These are phyloP conservation scores for Cercospora citrullina DNA, from an alignment of 2,329 filamentous ascomycete genomes.

Conservation along the genomic window DNA sequence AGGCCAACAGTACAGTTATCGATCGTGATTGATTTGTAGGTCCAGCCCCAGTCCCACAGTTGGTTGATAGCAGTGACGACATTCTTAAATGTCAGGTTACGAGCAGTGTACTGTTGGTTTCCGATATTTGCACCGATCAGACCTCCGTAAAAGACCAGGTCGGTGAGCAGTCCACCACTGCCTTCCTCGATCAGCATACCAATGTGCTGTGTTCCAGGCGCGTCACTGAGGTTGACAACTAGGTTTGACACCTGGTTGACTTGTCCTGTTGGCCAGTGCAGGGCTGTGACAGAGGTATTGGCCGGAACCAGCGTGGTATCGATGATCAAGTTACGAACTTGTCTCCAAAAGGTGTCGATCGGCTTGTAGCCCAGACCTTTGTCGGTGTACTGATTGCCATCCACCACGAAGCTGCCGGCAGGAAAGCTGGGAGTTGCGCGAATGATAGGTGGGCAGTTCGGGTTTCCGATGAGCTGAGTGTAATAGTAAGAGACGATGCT, in stretches of 20 bases:
- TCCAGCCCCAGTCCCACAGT: neutral
- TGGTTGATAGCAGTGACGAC: neutral
- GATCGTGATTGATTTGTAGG: neutral
- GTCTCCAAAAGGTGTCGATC: neutral
- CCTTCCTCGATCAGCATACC: slow-evolving; percentile 48
- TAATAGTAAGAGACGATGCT: neutral
- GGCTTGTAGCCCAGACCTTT: neutral
- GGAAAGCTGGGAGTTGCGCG: neutral
- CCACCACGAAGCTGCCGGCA: neutral
- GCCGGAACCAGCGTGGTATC: neutral
- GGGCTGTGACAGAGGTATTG: neutral
- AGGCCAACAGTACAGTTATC: neutral
- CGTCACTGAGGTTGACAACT: slow-evolving; percentile 1
- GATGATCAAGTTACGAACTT: neutral
- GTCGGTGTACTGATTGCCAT: neutral
- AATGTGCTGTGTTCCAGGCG: slow-evolving; percentile 49
- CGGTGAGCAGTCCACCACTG: slow-evolving; percentile 49
- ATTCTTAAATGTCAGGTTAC: neutral
- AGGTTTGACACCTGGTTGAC: neutral
- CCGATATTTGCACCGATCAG: neutral
- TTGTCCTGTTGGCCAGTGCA: neutral
- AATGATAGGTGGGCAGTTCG: neutral
- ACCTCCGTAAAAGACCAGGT: slow-evolving; percentile 48
- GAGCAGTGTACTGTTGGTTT: neutral
- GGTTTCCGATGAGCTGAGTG: neutral